Percentiles rank a stretch among this genome's conserved stretches.
Evolutionary conservation across 352 stramenopile genomes (phyloP).

Genomic region (Globisporangium paddicum): DNA sequence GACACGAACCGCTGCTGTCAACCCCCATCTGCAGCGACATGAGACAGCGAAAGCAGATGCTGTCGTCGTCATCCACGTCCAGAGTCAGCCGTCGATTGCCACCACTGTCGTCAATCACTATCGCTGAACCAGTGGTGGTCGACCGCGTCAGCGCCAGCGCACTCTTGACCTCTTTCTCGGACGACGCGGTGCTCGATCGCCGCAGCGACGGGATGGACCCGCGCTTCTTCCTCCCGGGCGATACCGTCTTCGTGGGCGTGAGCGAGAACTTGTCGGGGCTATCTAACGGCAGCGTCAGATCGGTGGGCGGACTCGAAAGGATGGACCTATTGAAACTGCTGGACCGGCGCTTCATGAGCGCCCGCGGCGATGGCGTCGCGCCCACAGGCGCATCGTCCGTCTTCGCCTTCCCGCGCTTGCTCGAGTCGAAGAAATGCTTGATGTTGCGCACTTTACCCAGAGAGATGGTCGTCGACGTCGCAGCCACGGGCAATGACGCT

Average conservation of each 20-base stretch:
- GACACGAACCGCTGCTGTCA: slow-evolving; percentile 13
- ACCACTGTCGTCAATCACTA: slow-evolving; percentile 1
- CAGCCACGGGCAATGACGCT: slow-evolving; percentile 15
- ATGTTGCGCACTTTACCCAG: slow-evolving; percentile 34
- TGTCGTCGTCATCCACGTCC: slow-evolving; percentile 48
- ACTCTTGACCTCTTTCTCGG: slow-evolving; percentile 14
- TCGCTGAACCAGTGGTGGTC: slow-evolving; percentile 9
- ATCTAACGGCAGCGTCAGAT: slow-evolving; percentile 14
- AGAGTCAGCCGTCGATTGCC: neutral
- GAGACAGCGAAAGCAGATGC: slow-evolving; percentile 62
- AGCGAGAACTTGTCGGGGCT: slow-evolving; percentile 7
- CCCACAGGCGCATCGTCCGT: slow-evolving; percentile 23
- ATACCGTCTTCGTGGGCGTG: slow-evolving; percentile 2
- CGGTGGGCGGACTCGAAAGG: slow-evolving; percentile 21
- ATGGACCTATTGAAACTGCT: slow-evolving; percentile 40
- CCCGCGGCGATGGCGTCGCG: slow-evolving; percentile 14
- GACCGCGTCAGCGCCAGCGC: slow-evolving; percentile 8
- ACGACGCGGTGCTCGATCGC: slow-evolving; percentile 9
- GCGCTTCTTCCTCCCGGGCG: slow-evolving; percentile 8
- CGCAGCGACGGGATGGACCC: slow-evolving; percentile 15
- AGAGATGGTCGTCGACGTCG: slow-evolving; percentile 12
- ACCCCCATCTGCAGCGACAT: slow-evolving; percentile 18
- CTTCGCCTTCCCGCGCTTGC: slow-evolving; percentile 18
- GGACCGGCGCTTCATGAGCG: slow-evolving; percentile 31
- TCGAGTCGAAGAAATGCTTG: slow-evolving; percentile 27